Conservation (phyloP, 2,329 filamentous ascomycete species). For the Xylaria sp. region DNA sequence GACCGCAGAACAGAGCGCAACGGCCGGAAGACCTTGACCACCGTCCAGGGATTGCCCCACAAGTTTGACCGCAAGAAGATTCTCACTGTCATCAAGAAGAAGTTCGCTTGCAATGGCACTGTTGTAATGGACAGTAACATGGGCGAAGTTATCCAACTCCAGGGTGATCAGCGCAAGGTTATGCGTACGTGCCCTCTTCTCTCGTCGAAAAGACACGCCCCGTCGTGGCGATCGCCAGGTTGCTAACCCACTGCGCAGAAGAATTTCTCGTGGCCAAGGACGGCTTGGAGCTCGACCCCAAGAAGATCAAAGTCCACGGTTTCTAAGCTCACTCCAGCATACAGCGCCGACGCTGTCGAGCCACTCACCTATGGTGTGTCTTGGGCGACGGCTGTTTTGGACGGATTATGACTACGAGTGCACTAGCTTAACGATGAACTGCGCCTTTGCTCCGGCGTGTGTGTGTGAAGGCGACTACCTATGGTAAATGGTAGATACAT, state of each 20-base stretch:
- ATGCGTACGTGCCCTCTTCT: conserved; percentile 48
- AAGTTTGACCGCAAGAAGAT: conserved; percentile 99
- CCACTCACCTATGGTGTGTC: not conserved
- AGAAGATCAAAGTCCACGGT: conserved; percentile 86
- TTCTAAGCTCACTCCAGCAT: conserved; percentile 42
- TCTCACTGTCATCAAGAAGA: conserved; percentile 52
- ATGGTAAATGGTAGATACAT: not conserved
- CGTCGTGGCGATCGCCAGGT: not conserved
- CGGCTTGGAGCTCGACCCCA: conserved; percentile 85
- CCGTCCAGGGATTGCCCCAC: conserved; percentile 95
- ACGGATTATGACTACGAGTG: not conserved
- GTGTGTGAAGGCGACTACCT: not conserved
- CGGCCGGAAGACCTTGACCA: conserved; percentile 99
- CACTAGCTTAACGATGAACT: not conserved
- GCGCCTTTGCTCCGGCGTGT: not conserved
- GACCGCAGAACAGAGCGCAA: conserved; percentile 73
- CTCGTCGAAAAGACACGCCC: not conserved
- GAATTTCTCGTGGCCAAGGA: conserved; percentile 95
- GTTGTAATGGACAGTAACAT: conserved; percentile 93
- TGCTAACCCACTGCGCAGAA: conserved; percentile 35
- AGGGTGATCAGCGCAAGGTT: conserved; percentile 98
- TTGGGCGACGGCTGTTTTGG: not conserved
- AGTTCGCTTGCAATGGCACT: conserved; percentile 92
- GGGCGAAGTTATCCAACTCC: conserved; percentile 99
- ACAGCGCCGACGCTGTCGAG: not conserved